Evolutionary conservation across 176 grass and related monocot genomes (phyloP).

Genomic region (Dendrocalamus sinicus): DNA sequence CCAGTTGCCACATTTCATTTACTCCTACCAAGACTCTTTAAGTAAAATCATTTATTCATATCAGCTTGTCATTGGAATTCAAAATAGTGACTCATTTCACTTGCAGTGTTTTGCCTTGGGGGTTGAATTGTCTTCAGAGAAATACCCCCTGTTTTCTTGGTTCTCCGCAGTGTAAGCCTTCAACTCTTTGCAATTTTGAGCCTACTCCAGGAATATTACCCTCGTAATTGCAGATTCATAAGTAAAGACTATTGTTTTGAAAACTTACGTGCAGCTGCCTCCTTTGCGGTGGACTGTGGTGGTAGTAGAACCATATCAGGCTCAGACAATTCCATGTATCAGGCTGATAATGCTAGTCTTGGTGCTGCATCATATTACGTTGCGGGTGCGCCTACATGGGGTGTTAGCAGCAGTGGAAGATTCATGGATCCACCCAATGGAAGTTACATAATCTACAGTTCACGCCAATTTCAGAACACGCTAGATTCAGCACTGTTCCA

Average conservation of each 20-base stretch:
- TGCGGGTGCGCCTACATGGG: slow-evolving; percentile 57
- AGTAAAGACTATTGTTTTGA: neutral
- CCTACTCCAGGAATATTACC: neutral
- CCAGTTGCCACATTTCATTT: neutral
- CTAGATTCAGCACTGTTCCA: slow-evolving; percentile 66
- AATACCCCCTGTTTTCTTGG: slow-evolving; percentile 61
- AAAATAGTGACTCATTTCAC: slow-evolving; percentile 17
- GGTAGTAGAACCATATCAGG: slow-evolving; percentile 53
- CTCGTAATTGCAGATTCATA: neutral
- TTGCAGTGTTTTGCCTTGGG: slow-evolving; percentile 64
- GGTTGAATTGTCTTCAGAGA: slow-evolving; percentile 64
- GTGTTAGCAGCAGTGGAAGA: slow-evolving; percentile 65
- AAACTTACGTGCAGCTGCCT: slow-evolving; percentile 50
- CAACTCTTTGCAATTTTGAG: slow-evolving; percentile 12
- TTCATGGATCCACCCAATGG: slow-evolving; percentile 56
- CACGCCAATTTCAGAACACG: slow-evolving; percentile 61
- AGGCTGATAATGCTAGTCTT: slow-evolving; percentile 55
- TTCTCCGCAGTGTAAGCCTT: slow-evolving; percentile 63
- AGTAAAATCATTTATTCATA: neutral
- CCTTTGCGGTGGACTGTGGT: slow-evolving; percentile 69
- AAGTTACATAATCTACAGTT: slow-evolving; percentile 56
- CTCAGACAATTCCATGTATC: slow-evolving; percentile 60
- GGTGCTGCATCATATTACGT: slow-evolving; percentile 63
- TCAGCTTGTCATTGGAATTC: slow-evolving; percentile 14
- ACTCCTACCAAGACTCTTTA: slow-evolving; percentile 5